phyloP scores from a whole-genome alignment of 163 green algal genomes.

The Smithsoniella earleae region DNA sequence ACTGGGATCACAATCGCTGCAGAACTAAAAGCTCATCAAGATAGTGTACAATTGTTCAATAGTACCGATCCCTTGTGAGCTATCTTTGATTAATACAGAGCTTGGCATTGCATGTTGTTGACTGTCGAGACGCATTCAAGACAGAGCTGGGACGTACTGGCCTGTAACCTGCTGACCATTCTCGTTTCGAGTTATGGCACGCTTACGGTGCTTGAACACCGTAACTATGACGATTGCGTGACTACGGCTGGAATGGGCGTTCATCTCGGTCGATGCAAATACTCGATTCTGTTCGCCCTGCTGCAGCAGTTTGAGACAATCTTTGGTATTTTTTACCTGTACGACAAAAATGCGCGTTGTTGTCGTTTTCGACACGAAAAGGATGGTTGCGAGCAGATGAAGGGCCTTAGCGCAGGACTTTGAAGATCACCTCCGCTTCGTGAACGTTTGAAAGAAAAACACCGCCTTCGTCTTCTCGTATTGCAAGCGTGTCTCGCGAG shows the following conservation, averaged over 20 bases:
- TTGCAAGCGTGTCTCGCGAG: constrained; percentile 61
- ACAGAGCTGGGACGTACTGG: background rate
- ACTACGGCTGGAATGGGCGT: constrained; percentile 65
- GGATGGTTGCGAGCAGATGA: too few relatives aligned
- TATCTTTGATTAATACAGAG: too few relatives aligned
- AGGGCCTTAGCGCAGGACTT: too few relatives aligned
- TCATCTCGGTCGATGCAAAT: constrained; percentile 79
- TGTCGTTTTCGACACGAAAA: too few relatives aligned
- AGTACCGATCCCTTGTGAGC: too few relatives aligned
- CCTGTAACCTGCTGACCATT: constrained; percentile 17
- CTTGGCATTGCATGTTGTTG: too few relatives aligned
- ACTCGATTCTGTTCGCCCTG: constrained; percentile 68
- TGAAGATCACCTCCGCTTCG: constrained; percentile 47
- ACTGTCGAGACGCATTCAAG: too few relatives aligned
- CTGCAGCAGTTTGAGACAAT: constrained; percentile 74
- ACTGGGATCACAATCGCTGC: too few relatives aligned
- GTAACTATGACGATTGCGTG: constrained; percentile 83
- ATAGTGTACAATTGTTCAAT: too few relatives aligned
- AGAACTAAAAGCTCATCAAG: too few relatives aligned
- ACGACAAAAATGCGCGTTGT: background rate
- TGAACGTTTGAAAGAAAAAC: constrained; percentile 67
- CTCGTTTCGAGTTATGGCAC: constrained; percentile 13
- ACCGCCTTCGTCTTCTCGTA: constrained; percentile 65
- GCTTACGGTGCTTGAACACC: constrained; percentile 55
- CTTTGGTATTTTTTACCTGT: constrained; percentile 57